Conservation (phyloP, 768 basidiomycete genomes). For the Termitomyces sp. region DNA sequence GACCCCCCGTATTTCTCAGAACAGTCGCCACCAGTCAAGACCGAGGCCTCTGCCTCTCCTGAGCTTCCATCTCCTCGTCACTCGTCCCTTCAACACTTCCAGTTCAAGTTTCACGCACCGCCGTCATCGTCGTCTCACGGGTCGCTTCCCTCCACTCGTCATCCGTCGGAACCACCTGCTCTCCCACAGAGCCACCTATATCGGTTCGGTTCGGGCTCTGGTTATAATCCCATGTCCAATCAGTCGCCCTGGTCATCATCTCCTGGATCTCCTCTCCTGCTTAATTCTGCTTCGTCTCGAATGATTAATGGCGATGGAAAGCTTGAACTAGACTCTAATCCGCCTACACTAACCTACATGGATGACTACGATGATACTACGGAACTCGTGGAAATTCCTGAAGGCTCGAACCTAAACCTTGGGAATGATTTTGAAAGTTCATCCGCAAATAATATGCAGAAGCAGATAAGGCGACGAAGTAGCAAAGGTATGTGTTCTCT, state of each 20-base stretch:
- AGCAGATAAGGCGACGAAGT: conserved; percentile 63
- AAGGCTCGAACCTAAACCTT: conserved; percentile 16
- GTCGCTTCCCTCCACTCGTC: conserved; percentile 30
- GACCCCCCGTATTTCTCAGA: conserved; percentile 15
- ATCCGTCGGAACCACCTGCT: conserved; percentile 24
- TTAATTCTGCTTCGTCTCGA: conserved; percentile 10
- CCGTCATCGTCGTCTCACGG: conserved; percentile 26
- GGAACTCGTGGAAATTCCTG: conserved; percentile 45
- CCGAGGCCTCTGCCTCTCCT: conserved; percentile 38
- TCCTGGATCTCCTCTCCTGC: conserved; percentile 17
- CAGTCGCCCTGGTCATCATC: conserved; percentile 25
- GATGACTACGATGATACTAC: conserved; percentile 61
- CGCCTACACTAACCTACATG: conserved; percentile 37
- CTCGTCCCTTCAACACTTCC: conserved; percentile 30
- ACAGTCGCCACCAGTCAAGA: conserved; percentile 31
- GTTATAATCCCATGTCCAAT: conserved; percentile 19
- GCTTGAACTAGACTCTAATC: conserved; percentile 14
- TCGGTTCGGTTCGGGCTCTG: conserved; percentile 26
- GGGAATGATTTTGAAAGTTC: conserved; percentile 13
- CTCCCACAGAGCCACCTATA: conserved; percentile 26
- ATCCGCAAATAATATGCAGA: conserved; percentile 25
- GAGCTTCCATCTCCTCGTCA: conserved; percentile 31
- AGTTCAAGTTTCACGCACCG: conserved; percentile 30
- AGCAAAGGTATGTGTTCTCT: conserved; percentile 56
- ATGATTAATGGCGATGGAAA: conserved; percentile 13